phyloP scores from a whole-genome alignment of 2,329 filamentous ascomycete species.

The Aspergillus floridensis region DNA sequence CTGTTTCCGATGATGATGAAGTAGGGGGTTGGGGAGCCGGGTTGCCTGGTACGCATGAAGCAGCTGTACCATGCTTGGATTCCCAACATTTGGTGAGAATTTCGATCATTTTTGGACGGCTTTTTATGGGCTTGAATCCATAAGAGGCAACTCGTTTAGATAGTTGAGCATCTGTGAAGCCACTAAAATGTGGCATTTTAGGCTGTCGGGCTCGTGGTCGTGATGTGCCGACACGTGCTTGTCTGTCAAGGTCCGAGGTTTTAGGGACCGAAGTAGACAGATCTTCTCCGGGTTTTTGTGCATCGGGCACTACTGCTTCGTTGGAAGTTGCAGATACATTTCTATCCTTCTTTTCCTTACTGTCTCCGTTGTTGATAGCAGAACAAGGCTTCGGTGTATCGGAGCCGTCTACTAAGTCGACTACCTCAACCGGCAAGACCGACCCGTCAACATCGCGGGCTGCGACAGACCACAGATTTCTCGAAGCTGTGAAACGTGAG shows the following conservation, averaged over 20 bases:
- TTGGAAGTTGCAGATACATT: not conserved
- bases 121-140: slow-evolving; percentile 71
- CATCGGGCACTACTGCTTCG: not conserved
- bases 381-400: slow-evolving; percentile 5
- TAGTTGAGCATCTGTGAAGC: slow-evolving; percentile 63
- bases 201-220: slow-evolving; percentile 5
- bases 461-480: slow-evolving; percentile 67
- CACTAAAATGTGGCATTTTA: slow-evolving; percentile 57
- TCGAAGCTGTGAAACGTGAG: slow-evolving; percentile 29
- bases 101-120: slow-evolving; percentile 66
- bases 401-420: slow-evolving; percentile 56
- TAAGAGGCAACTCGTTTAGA: slow-evolving; percentile 61
- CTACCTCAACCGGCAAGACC: slow-evolving; percentile 60
- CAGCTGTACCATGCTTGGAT: slow-evolving; percentile 47
- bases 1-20: not conserved
- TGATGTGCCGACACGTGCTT: not conserved
- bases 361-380: not conserved
- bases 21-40: not conserved
- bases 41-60: slow-evolving; percentile 24
- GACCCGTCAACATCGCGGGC: slow-evolving; percentile 65
- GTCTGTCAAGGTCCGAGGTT: not conserved
- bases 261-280: not conserved
- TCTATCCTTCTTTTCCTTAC: not conserved
- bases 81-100: slow-evolving; percentile 70
- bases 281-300: not conserved